phyloP scores from a whole-genome alignment of 108 stramenopile species.

The Skeletonema menzelii region DNA sequence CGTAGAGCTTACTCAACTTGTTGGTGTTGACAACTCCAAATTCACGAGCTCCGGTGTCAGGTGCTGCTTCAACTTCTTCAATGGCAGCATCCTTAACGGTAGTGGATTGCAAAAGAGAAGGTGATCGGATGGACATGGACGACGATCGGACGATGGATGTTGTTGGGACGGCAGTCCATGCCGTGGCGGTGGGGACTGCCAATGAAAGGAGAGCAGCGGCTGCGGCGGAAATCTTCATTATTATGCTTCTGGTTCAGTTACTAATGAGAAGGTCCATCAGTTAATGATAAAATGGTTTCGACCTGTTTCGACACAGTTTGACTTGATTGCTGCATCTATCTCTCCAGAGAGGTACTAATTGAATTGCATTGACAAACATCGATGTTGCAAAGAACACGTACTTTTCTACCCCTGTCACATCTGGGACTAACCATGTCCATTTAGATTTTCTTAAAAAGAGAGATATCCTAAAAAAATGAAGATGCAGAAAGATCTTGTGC shows the following conservation, averaged over 20 bases:
- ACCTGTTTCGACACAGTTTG: too few species aligned
- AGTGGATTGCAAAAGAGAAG: not conserved
- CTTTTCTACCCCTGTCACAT: too few species aligned
- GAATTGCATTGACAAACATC: too few species aligned
- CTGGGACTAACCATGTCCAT: too few species aligned
- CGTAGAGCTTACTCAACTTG: conserved; percentile 46
- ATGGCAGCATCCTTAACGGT: not conserved
- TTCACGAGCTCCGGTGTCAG: not conserved
- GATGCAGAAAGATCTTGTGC: too few species aligned
- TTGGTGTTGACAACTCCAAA: conserved; percentile 18
- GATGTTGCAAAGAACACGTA: too few species aligned
- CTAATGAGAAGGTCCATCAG: not conserved
- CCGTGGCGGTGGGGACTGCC: not conserved
- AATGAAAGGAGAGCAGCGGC: not conserved
- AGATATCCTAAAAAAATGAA: too few species aligned
- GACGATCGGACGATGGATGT: not conserved
- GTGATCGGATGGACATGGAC: not conserved
- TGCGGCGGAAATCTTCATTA: not conserved
- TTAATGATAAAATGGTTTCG: too few species aligned
- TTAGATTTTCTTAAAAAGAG: too few species aligned
- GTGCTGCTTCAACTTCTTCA: not conserved
- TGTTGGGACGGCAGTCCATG: not conserved
- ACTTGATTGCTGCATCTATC: too few species aligned
- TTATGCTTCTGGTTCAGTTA: too few species aligned
- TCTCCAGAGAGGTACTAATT: too few species aligned